Percentiles rank a stretch among this genome's conserved stretches.
Conservation (phyloP, 345 rosid genomes). For the Eucalyptus caleyi region DNA sequence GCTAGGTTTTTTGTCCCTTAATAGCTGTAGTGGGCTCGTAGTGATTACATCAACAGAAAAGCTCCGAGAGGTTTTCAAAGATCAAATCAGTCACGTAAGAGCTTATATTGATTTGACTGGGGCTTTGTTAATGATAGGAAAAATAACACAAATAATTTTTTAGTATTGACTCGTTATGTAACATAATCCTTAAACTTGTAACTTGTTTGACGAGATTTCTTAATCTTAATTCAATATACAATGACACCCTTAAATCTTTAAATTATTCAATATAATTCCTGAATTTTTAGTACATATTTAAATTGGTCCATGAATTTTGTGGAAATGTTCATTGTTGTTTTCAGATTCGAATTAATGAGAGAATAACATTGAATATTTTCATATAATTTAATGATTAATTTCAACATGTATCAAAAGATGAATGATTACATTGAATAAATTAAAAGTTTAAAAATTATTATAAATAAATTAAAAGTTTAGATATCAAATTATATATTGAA, state of each 20-base stretch:
- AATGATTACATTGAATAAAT: too few species aligned
- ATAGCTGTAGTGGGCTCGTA: background rate
- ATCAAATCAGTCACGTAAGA: background rate
- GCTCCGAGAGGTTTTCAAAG: background rate
- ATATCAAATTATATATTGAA: too few species aligned
- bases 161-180: too few species aligned
- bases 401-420: background rate
- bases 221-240: too few species aligned
- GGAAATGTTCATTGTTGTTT: accelerated
- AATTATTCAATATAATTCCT: accelerated
- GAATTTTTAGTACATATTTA: too few species aligned
- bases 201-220: accelerated
- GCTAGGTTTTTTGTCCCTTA: background rate
- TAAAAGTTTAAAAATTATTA: too few species aligned
- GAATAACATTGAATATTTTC: too few species aligned
- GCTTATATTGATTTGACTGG: background rate
- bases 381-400: too few species aligned
- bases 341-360: accelerated
- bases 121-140: background rate
- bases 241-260: too few species aligned
- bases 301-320: accelerated
- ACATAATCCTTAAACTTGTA: accelerated
- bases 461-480: too few species aligned
- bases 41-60: background rate
- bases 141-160: too few species aligned